Evolutionary conservation across 108 stramenopile genomes (phyloP), one percentile per base, ranked within the genome.

Genomic region (Epithemia pelagica): DNA sequence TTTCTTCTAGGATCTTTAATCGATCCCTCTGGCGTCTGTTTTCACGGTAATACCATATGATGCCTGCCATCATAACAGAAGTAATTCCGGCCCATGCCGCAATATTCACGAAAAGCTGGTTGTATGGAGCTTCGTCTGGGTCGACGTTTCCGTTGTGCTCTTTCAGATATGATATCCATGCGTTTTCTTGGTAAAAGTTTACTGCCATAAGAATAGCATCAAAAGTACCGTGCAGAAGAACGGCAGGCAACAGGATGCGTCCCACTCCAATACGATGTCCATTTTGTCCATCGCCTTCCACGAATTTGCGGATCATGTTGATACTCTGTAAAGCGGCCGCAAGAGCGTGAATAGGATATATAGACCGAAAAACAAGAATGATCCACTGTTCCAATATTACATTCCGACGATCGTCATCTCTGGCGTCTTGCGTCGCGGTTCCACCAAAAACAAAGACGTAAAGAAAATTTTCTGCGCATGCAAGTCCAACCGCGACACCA

Each of bases 391-490:
- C 76, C 26, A 73, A 46, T 10, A 75, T 66, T 5, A 15, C 37
- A 46, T 46, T 46, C 15, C 37, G 37, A 46, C 37, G 5, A 24
- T 66, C 61, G 23, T 74, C 60, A 7, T 72, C 61, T 24, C 54
- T 66, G 46, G 30, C 2, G 23, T 68, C 64, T 24, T 76, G 78
- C 31, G 31, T 59, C 10, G 21, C 2, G 2, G 26, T 29, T n/a
- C 91, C 91, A 27, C 92, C 92, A 15, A 90, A 64, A 53, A 90
- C 73, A 73, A 90, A 93, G n/a, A 93, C 92, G 60, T 93, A 93
- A 33, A 93, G 59, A 46, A 85, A 89, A 64, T 93, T 93, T 64
- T 93, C 92, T 54, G 92, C 92, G 61, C 92, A 93, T 19, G 92
- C 86, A 55, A 93, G 76, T 66, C 92, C 92, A 28, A 93, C 87